These are phyloP conservation scores for Ogataea dorogensis DNA, from an alignment of 805 yeast species.

Conservation along the genomic window DNA sequence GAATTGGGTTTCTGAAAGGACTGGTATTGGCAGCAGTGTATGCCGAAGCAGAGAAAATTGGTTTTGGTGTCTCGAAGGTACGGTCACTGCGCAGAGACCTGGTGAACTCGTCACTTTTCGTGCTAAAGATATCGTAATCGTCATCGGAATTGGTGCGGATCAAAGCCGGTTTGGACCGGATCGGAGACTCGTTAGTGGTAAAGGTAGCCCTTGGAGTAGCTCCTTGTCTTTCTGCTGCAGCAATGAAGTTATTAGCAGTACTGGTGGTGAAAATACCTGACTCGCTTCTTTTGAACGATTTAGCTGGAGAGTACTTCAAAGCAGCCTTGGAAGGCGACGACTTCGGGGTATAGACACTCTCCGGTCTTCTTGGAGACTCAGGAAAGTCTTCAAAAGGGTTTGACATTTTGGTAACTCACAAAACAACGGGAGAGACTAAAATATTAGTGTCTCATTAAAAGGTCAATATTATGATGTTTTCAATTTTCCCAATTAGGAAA, in stretches of 20 bases:
- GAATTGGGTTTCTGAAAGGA: conserved; percentile 24
- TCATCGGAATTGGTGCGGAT: conserved; percentile 42
- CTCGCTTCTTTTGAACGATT: conserved; percentile 36
- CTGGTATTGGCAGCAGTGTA: conserved; percentile 55
- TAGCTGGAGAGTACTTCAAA: conserved; percentile 43
- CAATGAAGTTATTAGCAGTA: conserved; percentile 38
- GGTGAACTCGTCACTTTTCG: conserved; percentile 28
- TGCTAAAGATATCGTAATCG: conserved; percentile 27
- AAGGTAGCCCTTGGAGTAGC: conserved; percentile 68
- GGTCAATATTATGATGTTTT: conserved; percentile 8
- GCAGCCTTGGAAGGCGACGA: conserved; percentile 38
- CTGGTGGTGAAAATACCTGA: conserved; percentile 31
- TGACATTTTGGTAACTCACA: conserved; percentile 17
- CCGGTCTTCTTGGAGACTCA: conserved; percentile 34
- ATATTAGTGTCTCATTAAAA: conserved; percentile 1
- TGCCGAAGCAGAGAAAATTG: conserved; percentile 60
- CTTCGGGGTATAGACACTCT: conserved; percentile 30
- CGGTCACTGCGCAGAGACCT: conserved; percentile 35
- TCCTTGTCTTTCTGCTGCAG: conserved; percentile 34
- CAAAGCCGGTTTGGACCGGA: conserved; percentile 50
- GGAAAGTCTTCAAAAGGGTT: conserved; percentile 27
- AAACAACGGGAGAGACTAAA: conserved; percentile 3
- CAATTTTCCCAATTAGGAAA: conserved; percentile 14
- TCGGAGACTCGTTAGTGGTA: conserved; percentile 72
- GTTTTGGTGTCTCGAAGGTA: conserved; percentile 61